Percentiles rank a stretch among this genome's conserved stretches.
phyloP scores from a whole-genome alignment of 192 early-diverging fungal genomes.

The Coemansia furcata region DNA sequence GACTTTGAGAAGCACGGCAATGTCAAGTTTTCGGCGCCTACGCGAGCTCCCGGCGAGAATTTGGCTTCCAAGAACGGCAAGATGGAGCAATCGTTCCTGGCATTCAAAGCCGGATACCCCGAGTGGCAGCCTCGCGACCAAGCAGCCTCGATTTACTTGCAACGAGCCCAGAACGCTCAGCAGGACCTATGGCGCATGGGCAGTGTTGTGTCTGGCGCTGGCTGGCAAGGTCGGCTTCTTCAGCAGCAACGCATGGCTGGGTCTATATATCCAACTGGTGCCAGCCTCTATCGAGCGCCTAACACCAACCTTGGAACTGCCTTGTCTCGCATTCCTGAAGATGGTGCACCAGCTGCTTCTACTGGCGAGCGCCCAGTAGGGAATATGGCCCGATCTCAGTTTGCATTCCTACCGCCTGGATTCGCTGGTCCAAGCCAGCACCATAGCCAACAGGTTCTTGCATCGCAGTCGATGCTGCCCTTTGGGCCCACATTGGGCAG shows the following conservation, averaged over 20 bases:
- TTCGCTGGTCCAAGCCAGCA: slow-evolving; percentile 13
- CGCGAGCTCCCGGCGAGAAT: slow-evolving; percentile 56
- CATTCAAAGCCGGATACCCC: slow-evolving; percentile 93
- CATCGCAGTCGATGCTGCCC: slow-evolving; percentile 43
- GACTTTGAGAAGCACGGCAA: slow-evolving; percentile 92
- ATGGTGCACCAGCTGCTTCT: neutral
- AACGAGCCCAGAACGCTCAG: slow-evolving; percentile 54
- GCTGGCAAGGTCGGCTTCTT: slow-evolving; percentile 50
- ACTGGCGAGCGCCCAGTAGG: neutral
- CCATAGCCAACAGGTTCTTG: slow-evolving; percentile 15
- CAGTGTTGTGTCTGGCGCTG: slow-evolving; percentile 8
- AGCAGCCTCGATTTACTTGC: slow-evolving; percentile 77
- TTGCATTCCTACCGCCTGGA: slow-evolving; percentile 42
- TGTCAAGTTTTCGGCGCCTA: slow-evolving; percentile 78
- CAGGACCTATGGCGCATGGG: slow-evolving; percentile 49
- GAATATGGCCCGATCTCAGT: slow-evolving; percentile 30
- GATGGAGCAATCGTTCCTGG: slow-evolving; percentile 97
- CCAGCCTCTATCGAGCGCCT: slow-evolving; percentile 35
- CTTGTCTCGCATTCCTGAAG: slow-evolving; percentile 18
- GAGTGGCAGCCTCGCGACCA: slow-evolving; percentile 87
- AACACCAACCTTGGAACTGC: neutral
- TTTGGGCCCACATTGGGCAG: slow-evolving; percentile 43
- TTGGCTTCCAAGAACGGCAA: slow-evolving; percentile 85
- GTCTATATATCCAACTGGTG: slow-evolving; percentile 45
- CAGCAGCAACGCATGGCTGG: slow-evolving; percentile 52